Conservation (phyloP, 169 alveolate genomes). For the Plasmodium fragile region DNA sequence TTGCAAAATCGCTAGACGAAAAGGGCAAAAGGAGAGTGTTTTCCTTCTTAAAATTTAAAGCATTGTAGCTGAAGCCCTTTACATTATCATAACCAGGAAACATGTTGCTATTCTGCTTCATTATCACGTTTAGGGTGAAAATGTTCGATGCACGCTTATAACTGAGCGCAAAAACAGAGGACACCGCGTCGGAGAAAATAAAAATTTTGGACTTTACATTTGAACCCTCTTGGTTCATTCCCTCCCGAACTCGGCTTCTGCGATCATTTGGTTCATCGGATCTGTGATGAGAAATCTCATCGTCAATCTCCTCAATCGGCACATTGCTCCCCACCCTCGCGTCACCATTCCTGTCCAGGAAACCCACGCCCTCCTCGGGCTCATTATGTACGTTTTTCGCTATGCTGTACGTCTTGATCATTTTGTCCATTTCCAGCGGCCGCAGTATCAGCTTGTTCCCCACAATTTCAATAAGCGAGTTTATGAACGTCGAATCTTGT, state of each 20-base stretch:
- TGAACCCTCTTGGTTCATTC: conserved; percentile 18
- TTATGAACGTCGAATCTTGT: conserved; percentile 30
- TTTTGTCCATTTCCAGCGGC: conserved; percentile 42
- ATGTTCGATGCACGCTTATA: conserved; percentile 36
- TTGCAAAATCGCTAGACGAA: conserved; percentile 26
- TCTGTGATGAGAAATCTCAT: not conserved
- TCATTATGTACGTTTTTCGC: conserved; percentile 9
- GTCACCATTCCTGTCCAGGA: not conserved
- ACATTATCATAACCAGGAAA: conserved; percentile 34
- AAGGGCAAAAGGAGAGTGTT: conserved; percentile 33
- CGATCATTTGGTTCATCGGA: not conserved
- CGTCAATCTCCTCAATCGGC: not conserved
- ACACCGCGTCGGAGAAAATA: conserved; percentile 65
- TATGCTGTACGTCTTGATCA: conserved; percentile 19
- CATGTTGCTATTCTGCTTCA: conserved; percentile 37
- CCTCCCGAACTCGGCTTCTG: not conserved
- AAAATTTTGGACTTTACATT: conserved; percentile 57
- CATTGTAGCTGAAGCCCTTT: conserved; percentile 12
- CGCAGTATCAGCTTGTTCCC: conserved; percentile 54
- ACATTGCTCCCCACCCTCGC: not conserved
- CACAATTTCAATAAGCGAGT: conserved; percentile 55
- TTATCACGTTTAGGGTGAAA: conserved; percentile 49
- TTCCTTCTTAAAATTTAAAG: conserved; percentile 29
- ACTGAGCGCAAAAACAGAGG: conserved; percentile 61
- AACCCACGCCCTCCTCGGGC: not conserved